Evolutionary conservation across 2,329 filamentous ascomycete genomes (phyloP).

Genomic region (Fusarium ambrosium): DNA sequence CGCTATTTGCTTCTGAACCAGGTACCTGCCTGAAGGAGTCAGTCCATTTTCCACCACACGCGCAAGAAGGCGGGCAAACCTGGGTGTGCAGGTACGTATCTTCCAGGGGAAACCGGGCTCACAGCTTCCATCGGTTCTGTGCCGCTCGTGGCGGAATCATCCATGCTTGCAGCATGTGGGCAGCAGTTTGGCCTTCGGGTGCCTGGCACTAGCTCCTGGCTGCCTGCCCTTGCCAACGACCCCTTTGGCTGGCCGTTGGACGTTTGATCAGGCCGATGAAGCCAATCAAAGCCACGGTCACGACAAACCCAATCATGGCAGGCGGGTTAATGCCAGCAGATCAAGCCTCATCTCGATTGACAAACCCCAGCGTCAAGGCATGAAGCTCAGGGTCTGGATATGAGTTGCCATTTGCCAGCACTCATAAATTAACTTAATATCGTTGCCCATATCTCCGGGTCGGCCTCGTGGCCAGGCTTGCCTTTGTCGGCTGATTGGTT

Average conservation of each 20-base stretch:
- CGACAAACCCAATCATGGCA: slow-evolving; percentile 26
- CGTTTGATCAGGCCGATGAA: slow-evolving; percentile 5
- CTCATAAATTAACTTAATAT: slow-evolving; percentile 8
- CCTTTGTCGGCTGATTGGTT: slow-evolving; percentile 6
- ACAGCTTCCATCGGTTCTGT: slow-evolving; percentile 17
- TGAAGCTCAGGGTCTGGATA: slow-evolving; percentile 6
- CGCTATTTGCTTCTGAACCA: slow-evolving; percentile 2
- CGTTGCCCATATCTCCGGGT: neutral
- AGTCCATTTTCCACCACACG: slow-evolving; percentile 2
- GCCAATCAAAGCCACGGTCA: slow-evolving; percentile 15
- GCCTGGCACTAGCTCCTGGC: slow-evolving; percentile 37
- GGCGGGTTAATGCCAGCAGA: slow-evolving; percentile 2
- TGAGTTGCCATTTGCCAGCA: neutral
- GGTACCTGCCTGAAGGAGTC: slow-evolving; percentile 1
- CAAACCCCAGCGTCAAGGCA: slow-evolving; percentile 24
- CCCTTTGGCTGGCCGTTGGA: slow-evolving; percentile 30
- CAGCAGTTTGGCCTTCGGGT: slow-evolving; percentile 33
- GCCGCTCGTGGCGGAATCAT: slow-evolving; percentile 18
- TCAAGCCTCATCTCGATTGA: slow-evolving; percentile 25
- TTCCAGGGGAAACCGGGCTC: slow-evolving; percentile 20
- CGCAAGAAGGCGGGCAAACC: neutral
- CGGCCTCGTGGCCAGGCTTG: neutral
- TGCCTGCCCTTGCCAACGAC: slow-evolving; percentile 7
- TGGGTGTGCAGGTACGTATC: slow-evolving; percentile 3
- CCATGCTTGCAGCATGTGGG: neutral